phyloP scores from a whole-genome alignment of 2,329 filamentous ascomycete species.

The Fragosphaeria purpurea region DNA sequence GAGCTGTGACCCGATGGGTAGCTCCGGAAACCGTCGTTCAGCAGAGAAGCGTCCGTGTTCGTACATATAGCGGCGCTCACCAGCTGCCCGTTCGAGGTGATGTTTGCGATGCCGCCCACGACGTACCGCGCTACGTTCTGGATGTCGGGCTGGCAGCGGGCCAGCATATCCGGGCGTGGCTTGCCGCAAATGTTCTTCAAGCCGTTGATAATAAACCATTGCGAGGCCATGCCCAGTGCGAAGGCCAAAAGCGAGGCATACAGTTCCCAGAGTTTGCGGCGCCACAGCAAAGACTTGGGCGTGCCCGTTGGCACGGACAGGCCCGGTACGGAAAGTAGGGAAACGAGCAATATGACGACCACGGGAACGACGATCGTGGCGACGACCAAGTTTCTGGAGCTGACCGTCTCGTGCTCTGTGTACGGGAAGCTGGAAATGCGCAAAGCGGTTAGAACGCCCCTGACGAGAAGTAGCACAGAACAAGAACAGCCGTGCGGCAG shows the following conservation, averaged over 20 bases:
- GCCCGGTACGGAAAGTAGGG: constrained; percentile 62
- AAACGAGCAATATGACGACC: constrained; percentile 56
- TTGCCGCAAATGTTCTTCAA: constrained; percentile 84
- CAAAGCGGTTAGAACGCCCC: too few relatives aligned
- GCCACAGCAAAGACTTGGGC: constrained; percentile 58
- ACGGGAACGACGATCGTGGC: constrained; percentile 55
- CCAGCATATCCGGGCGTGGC: constrained; percentile 52
- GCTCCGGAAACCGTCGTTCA: constrained; percentile 75
- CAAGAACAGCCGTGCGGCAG: constrained; percentile 46
- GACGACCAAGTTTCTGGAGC: constrained; percentile 54
- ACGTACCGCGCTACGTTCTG: constrained; percentile 47
- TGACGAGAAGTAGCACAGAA: background rate
- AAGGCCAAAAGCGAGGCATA: constrained; percentile 80
- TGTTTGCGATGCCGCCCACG: constrained; percentile 49
- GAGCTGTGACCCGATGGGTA: constrained; percentile 73
- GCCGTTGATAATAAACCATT: constrained; percentile 74
- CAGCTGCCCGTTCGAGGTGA: constrained; percentile 51
- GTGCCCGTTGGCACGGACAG: constrained; percentile 53
- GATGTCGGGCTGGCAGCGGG: constrained; percentile 68
- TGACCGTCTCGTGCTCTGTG: constrained; percentile 60
- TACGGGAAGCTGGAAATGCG: constrained; percentile 51
- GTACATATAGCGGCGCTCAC: constrained; percentile 70
- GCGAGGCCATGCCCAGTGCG: constrained; percentile 57
- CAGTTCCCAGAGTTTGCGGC: constrained; percentile 80
- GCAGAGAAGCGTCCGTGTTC: constrained; percentile 47